Evolutionary conservation across 1,284 basidiomycete genomes (phyloP).

Genomic region (Heterobasidion parviporum): DNA sequence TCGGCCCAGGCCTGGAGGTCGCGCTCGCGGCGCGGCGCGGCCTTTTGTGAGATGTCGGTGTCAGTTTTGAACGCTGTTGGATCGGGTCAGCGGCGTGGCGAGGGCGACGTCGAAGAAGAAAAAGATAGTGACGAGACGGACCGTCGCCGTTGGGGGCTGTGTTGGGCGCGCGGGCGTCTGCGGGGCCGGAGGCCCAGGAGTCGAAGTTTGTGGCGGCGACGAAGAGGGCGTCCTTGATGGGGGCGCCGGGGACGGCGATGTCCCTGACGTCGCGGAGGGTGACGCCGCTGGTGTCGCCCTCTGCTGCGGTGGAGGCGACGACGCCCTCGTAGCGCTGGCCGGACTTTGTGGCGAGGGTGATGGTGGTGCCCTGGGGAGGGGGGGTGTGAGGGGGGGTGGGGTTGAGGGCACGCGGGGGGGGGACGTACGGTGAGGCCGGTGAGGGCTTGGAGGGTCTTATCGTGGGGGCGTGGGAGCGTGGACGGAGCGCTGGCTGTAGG

Average conservation of each 20-base stretch:
- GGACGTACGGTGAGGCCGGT: slow-evolving; percentile 29
- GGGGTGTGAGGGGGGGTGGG: too few relatives aligned
- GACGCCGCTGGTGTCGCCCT: slow-evolving; percentile 63
- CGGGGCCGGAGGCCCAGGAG: slow-evolving; percentile 63
- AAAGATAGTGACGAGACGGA: slow-evolving; percentile 25
- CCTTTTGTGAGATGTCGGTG: slow-evolving; percentile 70
- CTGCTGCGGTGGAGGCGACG: slow-evolving; percentile 48
- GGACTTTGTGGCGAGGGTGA: slow-evolving; percentile 64
- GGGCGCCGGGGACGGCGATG: slow-evolving; percentile 48
- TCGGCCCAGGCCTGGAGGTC: slow-evolving; percentile 79
- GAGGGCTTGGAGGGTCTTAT: slow-evolving; percentile 52
- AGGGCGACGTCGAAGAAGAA: too few relatives aligned
- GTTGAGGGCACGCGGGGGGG: not conserved
- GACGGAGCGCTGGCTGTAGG: slow-evolving; percentile 14
- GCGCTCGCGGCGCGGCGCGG: slow-evolving; percentile 53
- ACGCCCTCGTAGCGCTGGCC: slow-evolving; percentile 64
- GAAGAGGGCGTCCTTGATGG: slow-evolving; percentile 61
- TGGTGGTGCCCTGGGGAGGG: slow-evolving; percentile 67
- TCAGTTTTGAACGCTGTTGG: slow-evolving; percentile 82
- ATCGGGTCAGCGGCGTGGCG: not conserved
- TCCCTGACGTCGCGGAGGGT: slow-evolving; percentile 72
- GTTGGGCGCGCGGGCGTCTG: slow-evolving; percentile 42
- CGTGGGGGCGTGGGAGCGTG: slow-evolving; percentile 33
- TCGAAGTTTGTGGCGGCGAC: slow-evolving; percentile 66
- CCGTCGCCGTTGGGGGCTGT: slow-evolving; percentile 49